These are phyloP conservation scores for Talaromyces borbonicus DNA, from an alignment of 495 filamentous ascomycete species.

Conservation along the genomic window DNA sequence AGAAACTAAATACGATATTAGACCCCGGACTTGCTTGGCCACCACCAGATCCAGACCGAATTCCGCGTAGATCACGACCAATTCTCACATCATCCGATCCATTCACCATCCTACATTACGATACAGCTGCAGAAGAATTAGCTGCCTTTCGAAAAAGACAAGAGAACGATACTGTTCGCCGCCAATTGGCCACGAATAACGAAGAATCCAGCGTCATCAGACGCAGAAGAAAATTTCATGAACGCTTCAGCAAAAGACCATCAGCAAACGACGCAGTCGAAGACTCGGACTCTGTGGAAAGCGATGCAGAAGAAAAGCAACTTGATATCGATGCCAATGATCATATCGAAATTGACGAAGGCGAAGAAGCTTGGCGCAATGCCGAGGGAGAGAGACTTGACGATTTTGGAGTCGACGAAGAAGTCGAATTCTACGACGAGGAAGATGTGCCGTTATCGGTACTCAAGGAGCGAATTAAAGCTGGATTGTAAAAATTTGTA, in stretches of 20 bases:
- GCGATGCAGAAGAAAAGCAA: slow-evolving; percentile 14
- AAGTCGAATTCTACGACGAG: slow-evolving; percentile 65
- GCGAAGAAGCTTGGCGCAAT: slow-evolving; percentile 68
- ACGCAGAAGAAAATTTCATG: slow-evolving; percentile 41
- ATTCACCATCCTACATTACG: slow-evolving; percentile 22
- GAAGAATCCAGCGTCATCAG: slow-evolving; percentile 18
- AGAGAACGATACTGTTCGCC: slow-evolving; percentile 40
- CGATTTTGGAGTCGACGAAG: slow-evolving; percentile 89
- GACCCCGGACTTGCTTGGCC: slow-evolving; percentile 61
- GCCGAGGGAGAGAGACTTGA: slow-evolving; percentile 73
- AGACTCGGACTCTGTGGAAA: slow-evolving; percentile 26
- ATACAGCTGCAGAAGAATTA: slow-evolving; percentile 36
- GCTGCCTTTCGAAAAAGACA: slow-evolving; percentile 50
- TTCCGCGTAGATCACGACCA: slow-evolving; percentile 37
- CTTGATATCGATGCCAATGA: slow-evolving; percentile 15
- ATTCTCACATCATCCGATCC: slow-evolving; percentile 15
- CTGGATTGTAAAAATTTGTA: slow-evolving; percentile 5
- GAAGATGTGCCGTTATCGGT: slow-evolving; percentile 67
- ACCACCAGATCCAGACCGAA: slow-evolving; percentile 79
- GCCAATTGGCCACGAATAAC: slow-evolving; percentile 12
- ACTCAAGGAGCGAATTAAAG: slow-evolving; percentile 3
- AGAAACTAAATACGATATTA: slow-evolving; percentile 14
- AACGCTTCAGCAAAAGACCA: slow-evolving; percentile 22
- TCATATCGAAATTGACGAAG: slow-evolving; percentile 27
- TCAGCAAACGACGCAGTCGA: slow-evolving; percentile 24